A percentile compares a stretch with the other conserved stretches of the same genome.
phyloP scores from a whole-genome alignment of 192 early-diverging fungal species.

The Coemansia sp. region DNA sequence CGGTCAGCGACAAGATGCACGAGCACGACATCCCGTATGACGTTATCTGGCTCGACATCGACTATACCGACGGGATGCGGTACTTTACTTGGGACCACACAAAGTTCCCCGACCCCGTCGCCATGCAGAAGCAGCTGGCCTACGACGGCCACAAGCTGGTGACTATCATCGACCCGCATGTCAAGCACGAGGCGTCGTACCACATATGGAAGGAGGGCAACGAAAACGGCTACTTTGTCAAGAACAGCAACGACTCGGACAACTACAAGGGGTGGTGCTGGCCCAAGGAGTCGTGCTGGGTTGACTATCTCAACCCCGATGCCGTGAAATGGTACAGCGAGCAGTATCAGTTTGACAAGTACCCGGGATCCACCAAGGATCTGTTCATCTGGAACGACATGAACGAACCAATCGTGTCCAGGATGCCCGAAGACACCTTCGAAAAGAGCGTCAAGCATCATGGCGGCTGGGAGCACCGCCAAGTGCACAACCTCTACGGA shows the following conservation, averaged over 20 bases:
- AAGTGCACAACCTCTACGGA: slow-evolving; percentile 94
- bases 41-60: slow-evolving; percentile 99
- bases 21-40: slow-evolving; percentile 92
- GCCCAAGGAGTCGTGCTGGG: slow-evolving; percentile 90
- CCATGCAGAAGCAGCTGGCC: slow-evolving; percentile 78
- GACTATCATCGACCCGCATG: slow-evolving; percentile 95
- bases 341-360: slow-evolving; percentile 75
- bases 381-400: slow-evolving; percentile 99
- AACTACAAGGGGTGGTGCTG: slow-evolving; percentile 98
- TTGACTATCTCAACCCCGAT: slow-evolving; percentile 83
- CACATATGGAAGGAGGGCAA: slow-evolving; percentile 76
- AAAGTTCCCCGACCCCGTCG: slow-evolving; percentile 86
- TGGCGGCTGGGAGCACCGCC: slow-evolving; percentile 88
- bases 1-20: slow-evolving; percentile 87
- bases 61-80: slow-evolving; percentile 96
- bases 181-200: slow-evolving; percentile 82
- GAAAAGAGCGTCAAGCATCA: slow-evolving; percentile 89
- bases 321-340: slow-evolving; percentile 78
- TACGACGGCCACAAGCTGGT: slow-evolving; percentile 80
- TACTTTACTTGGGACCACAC: slow-evolving; percentile 96
- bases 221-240: slow-evolving; percentile 73
- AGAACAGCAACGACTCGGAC: slow-evolving; percentile 61
- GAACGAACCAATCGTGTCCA: slow-evolving; percentile 98
- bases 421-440: slow-evolving; percentile 93
- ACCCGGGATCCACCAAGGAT: slow-evolving; percentile 73